A percentile compares a stretch with the other conserved stretches of the same genome.
Conservation (phyloP, 1,284 basidiomycete species). For the Boletellus deceptivus region DNA sequence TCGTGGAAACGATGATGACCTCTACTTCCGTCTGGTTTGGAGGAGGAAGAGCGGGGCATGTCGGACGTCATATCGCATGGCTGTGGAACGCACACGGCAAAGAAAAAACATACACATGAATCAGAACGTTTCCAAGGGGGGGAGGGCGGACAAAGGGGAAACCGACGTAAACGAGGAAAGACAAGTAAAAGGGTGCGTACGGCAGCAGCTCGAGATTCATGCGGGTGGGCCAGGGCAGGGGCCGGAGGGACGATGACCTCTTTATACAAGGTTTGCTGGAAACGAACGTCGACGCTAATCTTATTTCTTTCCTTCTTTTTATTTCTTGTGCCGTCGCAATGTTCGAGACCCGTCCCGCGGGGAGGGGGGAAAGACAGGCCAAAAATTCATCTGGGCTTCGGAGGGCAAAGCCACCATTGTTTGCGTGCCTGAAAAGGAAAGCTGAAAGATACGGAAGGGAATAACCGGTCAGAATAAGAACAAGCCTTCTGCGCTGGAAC, state of each 20-base stretch:
- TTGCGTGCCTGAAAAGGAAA: constrained; percentile 30
- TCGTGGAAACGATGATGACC: constrained; percentile 28
- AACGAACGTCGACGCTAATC: constrained; percentile 19
- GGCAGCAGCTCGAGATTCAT: constrained; percentile 35
- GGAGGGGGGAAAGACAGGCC: constrained; percentile 13
- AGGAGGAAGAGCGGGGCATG: constrained; percentile 24
- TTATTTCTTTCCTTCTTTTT: constrained; percentile 18
- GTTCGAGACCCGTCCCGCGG: constrained; percentile 28
- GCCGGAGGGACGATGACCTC: constrained; percentile 21
- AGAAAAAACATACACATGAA: constrained; percentile 26
- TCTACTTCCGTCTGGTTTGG: constrained; percentile 38
- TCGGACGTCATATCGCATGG: constrained; percentile 45
- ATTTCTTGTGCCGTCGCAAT: neutral
- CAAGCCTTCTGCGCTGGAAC: constrained; percentile 34
- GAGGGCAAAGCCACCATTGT: constrained; percentile 29
- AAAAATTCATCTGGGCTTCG: constrained; percentile 9
- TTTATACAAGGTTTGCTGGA: constrained; percentile 35
- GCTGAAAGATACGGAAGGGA: constrained; percentile 30
- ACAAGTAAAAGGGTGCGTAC: constrained; percentile 31
- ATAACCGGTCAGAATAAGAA: constrained; percentile 30
- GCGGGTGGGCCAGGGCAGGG: constrained; percentile 29
- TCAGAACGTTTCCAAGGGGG: no score
- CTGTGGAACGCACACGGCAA: no score
- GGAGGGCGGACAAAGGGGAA: no score
- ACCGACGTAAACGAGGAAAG: no score